A percentile compares a stretch with the other conserved stretches of the same genome.
Conservation (phyloP, 495 filamentous ascomycete genomes). For the Glonium stellatum region DNA sequence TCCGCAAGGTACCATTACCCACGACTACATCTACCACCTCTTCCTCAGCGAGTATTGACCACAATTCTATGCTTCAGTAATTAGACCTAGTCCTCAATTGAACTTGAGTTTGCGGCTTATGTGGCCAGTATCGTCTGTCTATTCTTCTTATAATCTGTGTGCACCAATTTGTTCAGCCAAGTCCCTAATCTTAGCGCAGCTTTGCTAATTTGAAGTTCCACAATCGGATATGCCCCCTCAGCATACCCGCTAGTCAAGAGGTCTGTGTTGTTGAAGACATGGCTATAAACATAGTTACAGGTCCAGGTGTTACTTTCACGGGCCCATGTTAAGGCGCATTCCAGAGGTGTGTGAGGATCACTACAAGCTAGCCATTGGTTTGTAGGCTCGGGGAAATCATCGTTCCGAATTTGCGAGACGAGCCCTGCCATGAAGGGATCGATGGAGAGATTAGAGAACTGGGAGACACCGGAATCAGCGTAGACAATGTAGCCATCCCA, state of each 20-base stretch:
- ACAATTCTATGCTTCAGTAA: too few species aligned
- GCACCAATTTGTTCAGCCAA: slow-evolving; percentile 33
- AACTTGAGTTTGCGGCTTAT: too few species aligned
- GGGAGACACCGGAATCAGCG: slow-evolving; percentile 22
- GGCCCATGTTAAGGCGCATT: slow-evolving; percentile 30
- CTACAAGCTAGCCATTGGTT: slow-evolving; percentile 25
- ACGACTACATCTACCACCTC: too few species aligned
- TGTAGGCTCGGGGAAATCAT: slow-evolving; percentile 28
- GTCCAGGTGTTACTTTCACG: slow-evolving; percentile 30
- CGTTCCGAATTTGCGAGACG: slow-evolving; percentile 22
- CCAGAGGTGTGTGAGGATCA: slow-evolving; percentile 26
- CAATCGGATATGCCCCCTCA: slow-evolving; percentile 29
- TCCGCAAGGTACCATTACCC: too few species aligned
- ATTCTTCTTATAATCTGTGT: background rate
- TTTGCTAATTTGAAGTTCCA: slow-evolving; percentile 35
- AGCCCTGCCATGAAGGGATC: slow-evolving; percentile 28
- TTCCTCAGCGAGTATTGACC: too few species aligned
- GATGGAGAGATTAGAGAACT: slow-evolving; percentile 29
- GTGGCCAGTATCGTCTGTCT: background rate
- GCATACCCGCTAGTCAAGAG: slow-evolving; percentile 31
- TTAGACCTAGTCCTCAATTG: too few species aligned
- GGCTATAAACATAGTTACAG: slow-evolving; percentile 32
- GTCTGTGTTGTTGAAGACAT: slow-evolving; percentile 27
- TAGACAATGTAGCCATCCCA: slow-evolving; percentile 35
- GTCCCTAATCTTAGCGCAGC: slow-evolving; percentile 34